A percentile compares a stretch with the other conserved stretches of the same genome.
These are phyloP conservation scores for Ramularia endophylla DNA, from an alignment of 2,329 filamentous ascomycete genomes.

Conservation along the genomic window DNA sequence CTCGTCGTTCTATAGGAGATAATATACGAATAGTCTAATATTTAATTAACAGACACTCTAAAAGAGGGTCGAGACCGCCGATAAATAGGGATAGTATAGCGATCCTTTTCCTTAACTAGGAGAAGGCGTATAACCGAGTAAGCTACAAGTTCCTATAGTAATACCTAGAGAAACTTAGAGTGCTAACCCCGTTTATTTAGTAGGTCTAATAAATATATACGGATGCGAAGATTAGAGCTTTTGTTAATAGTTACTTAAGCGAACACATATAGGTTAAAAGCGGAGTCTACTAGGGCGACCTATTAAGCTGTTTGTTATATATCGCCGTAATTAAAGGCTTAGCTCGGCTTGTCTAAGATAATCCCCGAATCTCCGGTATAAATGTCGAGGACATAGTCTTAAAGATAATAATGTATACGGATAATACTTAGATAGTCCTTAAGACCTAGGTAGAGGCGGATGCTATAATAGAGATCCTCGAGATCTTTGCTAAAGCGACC, in stretches of 20 bases:
- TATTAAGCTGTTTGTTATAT: not conserved
- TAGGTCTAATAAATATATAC: constrained; percentile 1
- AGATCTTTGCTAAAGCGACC: not conserved
- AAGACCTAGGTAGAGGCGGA: not conserved
- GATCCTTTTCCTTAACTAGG: too few relatives aligned
- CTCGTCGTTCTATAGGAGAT: not conserved
- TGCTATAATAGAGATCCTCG: not conserved
- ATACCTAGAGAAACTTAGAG: not conserved
- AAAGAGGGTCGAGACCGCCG: not conserved
- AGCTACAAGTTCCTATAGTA: constrained; percentile 3
- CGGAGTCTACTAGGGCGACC: constrained; percentile 1
- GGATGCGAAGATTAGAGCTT: not conserved
- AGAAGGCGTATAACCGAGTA: constrained; percentile 1
- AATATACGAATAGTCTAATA: not conserved
- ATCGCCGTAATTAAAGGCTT: not conserved
- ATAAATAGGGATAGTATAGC: not conserved
- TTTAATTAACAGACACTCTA: not conserved
- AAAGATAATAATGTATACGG: not conserved
- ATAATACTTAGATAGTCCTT: not conserved
- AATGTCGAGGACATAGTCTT: not conserved
- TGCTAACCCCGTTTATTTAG: constrained; percentile 1
- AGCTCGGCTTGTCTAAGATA: not conserved
- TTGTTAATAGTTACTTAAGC: constrained; percentile 1
- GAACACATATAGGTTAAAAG: not conserved
- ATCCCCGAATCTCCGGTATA: not conserved